Evolutionary conservation across 768 basidiomycete genomes (phyloP).

Genomic region (Hygrocybe punicea): DNA sequence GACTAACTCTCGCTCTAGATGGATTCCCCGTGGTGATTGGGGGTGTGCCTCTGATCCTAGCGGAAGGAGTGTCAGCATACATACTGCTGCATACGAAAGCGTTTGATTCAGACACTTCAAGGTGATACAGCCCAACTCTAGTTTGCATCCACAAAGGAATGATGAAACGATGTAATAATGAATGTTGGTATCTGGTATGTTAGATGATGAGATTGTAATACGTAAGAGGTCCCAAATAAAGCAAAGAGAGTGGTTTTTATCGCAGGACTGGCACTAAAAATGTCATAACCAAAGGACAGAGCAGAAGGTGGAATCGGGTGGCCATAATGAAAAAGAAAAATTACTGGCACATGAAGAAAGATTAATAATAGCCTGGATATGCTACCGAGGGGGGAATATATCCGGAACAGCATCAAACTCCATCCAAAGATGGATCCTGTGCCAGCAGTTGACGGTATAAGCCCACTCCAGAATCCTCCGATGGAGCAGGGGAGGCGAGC

Average conservation of each 20-base stretch:
- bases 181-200: constrained; percentile 18
- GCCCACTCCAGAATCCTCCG: constrained; percentile 81
- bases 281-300: neutral
- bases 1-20: constrained; percentile 42
- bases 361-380: constrained; percentile 18
- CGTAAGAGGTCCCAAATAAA: constrained; percentile 8
- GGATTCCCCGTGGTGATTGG: constrained; percentile 97
- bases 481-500: constrained; percentile 67
- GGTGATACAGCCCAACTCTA: neutral
- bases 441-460: constrained; percentile 79
- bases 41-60: constrained; percentile 93
- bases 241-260: constrained; percentile 6
- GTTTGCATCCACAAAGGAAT: neutral
- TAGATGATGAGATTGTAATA: constrained; percentile 7
- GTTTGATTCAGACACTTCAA: constrained; percentile 18
- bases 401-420: constrained; percentile 33
- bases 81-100: constrained; percentile 80
- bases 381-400: constrained; percentile 12
- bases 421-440: constrained; percentile 66
- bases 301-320: neutral
- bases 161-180: constrained; percentile 1
- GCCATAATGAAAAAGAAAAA: neutral
- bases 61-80: constrained; percentile 92
- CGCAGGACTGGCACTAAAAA: neutral
- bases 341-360: neutral